These are phyloP conservation scores for Pulveroboletus sp. DNA, from an alignment of 768 basidiomycete species.

Conservation along the genomic window DNA sequence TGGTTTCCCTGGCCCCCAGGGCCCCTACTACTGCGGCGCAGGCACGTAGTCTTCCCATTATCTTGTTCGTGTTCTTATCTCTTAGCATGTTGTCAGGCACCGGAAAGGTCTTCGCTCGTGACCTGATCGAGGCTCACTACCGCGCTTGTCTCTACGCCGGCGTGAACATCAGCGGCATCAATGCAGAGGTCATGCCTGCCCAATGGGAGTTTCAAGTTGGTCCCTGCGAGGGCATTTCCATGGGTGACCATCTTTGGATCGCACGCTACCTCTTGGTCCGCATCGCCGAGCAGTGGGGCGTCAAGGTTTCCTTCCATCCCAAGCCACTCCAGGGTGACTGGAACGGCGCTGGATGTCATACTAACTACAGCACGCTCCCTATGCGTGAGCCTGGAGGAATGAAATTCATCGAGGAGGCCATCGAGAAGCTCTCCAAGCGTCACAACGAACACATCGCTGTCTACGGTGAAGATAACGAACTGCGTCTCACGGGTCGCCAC, in stretches of 20 bases:
- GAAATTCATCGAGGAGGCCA: slow-evolving; percentile 86
- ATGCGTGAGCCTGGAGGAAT: slow-evolving; percentile 96
- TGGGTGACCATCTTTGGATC: slow-evolving; percentile 99
- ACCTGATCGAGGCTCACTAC: slow-evolving; percentile 99
- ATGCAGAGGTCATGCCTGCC: slow-evolving; percentile 99
- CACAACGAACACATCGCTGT: slow-evolving; percentile 96
- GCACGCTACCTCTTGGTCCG: slow-evolving; percentile 94
- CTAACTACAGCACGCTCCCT: slow-evolving; percentile 91
- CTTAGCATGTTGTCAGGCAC: slow-evolving; percentile 53
- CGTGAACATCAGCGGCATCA: slow-evolving; percentile 98
- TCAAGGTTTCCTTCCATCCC: slow-evolving; percentile 99
- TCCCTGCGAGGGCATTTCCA: slow-evolving; percentile 93
- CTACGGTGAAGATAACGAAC: slow-evolving; percentile 97
- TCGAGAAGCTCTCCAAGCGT: slow-evolving; percentile 86
- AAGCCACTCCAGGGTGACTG: slow-evolving; percentile 96
- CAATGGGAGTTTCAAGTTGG: slow-evolving; percentile 99
- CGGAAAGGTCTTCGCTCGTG: slow-evolving; percentile 97
- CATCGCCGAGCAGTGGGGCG: slow-evolving; percentile 94
- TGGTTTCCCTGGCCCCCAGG: slow-evolving; percentile 99
- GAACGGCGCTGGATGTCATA: slow-evolving; percentile 99
- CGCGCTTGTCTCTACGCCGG: slow-evolving; percentile 93
- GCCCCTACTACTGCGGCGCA: slow-evolving; percentile 99
- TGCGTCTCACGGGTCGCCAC: slow-evolving; percentile 92
- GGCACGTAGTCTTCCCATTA: slow-evolving; percentile 43
- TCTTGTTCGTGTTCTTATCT: neutral